Evolutionary conservation across 2,329 filamentous ascomycete genomes (phyloP), one percentile per base, ranked within the genome.

Genomic region (Rhytidhysteron rufulum): DNA sequence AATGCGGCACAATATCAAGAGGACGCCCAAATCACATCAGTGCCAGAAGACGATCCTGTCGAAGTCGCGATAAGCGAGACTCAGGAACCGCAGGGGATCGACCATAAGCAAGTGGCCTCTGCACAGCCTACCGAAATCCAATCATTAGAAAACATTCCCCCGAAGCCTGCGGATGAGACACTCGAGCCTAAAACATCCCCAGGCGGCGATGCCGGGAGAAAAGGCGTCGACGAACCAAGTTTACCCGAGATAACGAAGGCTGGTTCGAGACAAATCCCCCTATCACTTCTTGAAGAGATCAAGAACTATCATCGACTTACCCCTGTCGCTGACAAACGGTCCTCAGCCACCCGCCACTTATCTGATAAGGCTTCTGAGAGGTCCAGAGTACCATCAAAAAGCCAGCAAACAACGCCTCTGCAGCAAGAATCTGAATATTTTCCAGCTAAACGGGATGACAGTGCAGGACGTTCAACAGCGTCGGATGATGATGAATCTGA

Each of bases 401-500:
- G 37, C 5, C 45, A 47, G 30, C 39, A 54, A 5, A 42, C 40
- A 10, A 45, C 55, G 6, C 49, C 53, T 17, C 41, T 54, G 15
- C 45, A 55, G 5, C 54, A 57, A 31, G 31, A 52, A 32, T 32
- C 44, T 8, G 55, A 60, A 29, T 62, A 64, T 34, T 64, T 65
- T n/a, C 50, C 57, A 38, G 20, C 46, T 30, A 41, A 50, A 21
- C 41, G 37, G 3, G 48, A 49, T 10, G 47, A 53, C 33, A 52
- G 37, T 30, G 42, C 40, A 41, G 55, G 56, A 19, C 55, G 34
- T 15, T 58, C 60, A 10, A 56, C 52, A 22, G 50, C 47, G 18
- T 64, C 61, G n/a, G 75, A 75, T 24, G 76, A 77, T 34, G 74
- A 79, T n/a, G 77, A 79, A 24, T 89, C 85, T 11, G 84, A 86